Base-by-base conservation (phyloP, 164 flowering plant genomes). In the Sedum album region DNA sequence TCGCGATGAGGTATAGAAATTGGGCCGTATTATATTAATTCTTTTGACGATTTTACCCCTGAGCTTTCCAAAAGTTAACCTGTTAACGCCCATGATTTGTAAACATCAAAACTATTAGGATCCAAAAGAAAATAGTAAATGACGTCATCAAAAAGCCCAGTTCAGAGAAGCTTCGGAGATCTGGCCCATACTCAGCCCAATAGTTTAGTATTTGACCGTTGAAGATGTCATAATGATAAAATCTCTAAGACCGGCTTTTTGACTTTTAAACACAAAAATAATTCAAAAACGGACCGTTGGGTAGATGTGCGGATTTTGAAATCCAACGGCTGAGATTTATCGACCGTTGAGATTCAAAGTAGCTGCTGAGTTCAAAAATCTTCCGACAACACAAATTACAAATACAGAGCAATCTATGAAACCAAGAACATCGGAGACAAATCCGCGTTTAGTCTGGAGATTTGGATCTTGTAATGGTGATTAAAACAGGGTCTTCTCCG, bases 401-500 rank as follows among this genome's bases (percentile, higher is more conserved):
- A 46, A 46, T 15, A 46, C 46, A 42, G 18, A 15, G 51, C 51
- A 51, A 51, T 51, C 28, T 51, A 9, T n/a, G 0, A 21, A 2
- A 20, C 21, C 57, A 6, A 51, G 11, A 51, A n/a, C 1, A 4
- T 21, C 25, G 28, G 57, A n/a, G 57, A 51, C n/a, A 51, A 51
- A 51, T 51, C 28, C 57, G 57, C 7, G 57, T 10, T 21, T 51
- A n/a, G 28, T 51, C 57, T n/a, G 57, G 4, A 23, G 28, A 6
- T 23, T 13, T 5, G 26, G 28, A 44, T 3, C 21, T 26, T 51
- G 28, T 10, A 11, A 62, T 62, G 66, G 66, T 62, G 66, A 62
- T 62, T 5, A 62, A 30, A 62, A 62, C 66, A 62, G 35, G 39
- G 0, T 62, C 66, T 31, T 62, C 66, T 31, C 66, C 66, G 23